Evolutionary conservation across 768 basidiomycete species (phyloP), one percentile per base, ranked within the genome.

Genomic region (Lactarius vividus): DNA sequence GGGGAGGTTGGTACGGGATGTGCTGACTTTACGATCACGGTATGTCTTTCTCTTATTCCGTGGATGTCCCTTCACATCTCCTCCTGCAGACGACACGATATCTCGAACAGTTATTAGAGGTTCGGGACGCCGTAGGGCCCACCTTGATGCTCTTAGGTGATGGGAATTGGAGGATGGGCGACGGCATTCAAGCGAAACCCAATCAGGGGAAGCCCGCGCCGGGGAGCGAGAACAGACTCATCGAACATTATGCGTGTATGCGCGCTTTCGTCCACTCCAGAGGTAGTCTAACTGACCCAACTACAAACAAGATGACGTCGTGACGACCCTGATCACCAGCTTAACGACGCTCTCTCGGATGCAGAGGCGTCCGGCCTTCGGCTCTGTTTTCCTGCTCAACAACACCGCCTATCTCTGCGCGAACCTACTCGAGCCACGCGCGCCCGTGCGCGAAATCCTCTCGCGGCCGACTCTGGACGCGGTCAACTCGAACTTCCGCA

Each of bases 131-230:
- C 1, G 89, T 87, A 13, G 83, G 83, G 1, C 79, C 88, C 1
- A 85, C 87, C 0, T 77, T 94, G 42, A 73, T 85, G 46, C 83
- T 86, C 1, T 82, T 94, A 1, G 92, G 92, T 0, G 91, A 94
- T 66, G 92, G 92, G 10, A 94, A 94, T 69, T 94, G 91, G 92
- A 91, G 85, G 77, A 93, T 94, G 91, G 92, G 92, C 4, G 90
- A 91, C 65, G 91, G 91, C 6, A 81, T 90, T 28, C 81, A 82
- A 70, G 85, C 88, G 6, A 85, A 84, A 70, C 73, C 72, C 2
- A 66, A 75, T 9, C 55, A 59, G 53, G 66, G 60, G 23, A 83
- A 84, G 63, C 69, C 77, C 2, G 79, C 77, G 4, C 87, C 85
- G 37, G 80, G 79, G 11, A 87, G 86, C 63, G 86, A 88, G 71